Evolutionary conservation across 192 early-diverging fungal genomes (phyloP).

Genomic region (Geranomyces michiganensis): DNA sequence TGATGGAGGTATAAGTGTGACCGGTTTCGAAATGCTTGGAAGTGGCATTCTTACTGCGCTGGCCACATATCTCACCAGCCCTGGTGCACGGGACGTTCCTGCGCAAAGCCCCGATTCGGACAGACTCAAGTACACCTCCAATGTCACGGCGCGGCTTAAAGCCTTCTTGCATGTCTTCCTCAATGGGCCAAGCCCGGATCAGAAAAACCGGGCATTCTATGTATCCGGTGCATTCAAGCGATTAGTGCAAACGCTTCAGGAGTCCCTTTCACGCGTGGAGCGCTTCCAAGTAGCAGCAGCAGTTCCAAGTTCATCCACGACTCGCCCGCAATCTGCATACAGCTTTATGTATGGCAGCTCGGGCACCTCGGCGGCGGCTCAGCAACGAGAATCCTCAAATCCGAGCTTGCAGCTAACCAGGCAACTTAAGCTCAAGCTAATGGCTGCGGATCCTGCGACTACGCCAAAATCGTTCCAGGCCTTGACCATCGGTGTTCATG

Average conservation of each 20-base stretch:
- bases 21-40: slow-evolving; percentile 77
- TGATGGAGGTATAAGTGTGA: slow-evolving; percentile 49
- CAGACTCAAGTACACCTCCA: slow-evolving; percentile 19
- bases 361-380: slow-evolving; percentile 2
- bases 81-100: slow-evolving; percentile 25
- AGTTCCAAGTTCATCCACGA: slow-evolving; percentile 25
- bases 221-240: slow-evolving; percentile 55
- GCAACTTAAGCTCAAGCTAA: slow-evolving; percentile 70
- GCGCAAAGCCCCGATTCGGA: background rate
- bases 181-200: slow-evolving; percentile 47
- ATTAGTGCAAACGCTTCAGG: slow-evolving; percentile 71
- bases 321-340: background rate
- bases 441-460: slow-evolving; percentile 54
- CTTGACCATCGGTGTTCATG: slow-evolving; percentile 79
- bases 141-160: slow-evolving; percentile 25
- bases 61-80: slow-evolving; percentile 50
- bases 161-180: slow-evolving; percentile 64
- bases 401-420: slow-evolving; percentile 68
- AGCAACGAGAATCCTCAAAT: slow-evolving; percentile 22
- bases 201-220: slow-evolving; percentile 19
- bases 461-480: slow-evolving; percentile 54
- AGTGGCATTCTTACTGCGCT: slow-evolving; percentile 72
- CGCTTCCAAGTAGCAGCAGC: slow-evolving; percentile 65
- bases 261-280: slow-evolving; percentile 70
- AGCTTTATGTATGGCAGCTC: background rate